phyloP scores from a whole-genome alignment of 257 asterid genomes.

The Solanum ossicruentum region DNA sequence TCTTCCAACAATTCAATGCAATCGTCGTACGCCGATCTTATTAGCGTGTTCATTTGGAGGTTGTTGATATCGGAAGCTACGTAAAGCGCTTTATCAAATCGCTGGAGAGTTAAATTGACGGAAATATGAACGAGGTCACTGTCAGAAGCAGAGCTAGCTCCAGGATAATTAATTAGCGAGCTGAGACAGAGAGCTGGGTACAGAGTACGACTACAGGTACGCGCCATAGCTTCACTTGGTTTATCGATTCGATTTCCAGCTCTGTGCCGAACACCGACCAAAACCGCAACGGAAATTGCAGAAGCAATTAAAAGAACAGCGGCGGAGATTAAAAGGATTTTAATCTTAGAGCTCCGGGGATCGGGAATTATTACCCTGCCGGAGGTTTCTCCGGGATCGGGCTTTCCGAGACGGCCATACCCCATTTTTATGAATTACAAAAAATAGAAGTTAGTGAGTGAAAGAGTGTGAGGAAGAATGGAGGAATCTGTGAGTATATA shows the following conservation, averaged over 20 bases:
- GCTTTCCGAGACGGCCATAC: conserved; percentile 39
- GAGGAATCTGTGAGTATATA: not conserved
- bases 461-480: not conserved
- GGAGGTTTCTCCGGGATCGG: conserved; percentile 24
- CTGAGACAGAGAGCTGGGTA: conserved; percentile 58
- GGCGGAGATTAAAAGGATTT: conserved; percentile 33
- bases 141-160: conserved; percentile 64
- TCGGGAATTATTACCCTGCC: conserved; percentile 3
- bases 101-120: conserved; percentile 69
- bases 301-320: conserved; percentile 39
- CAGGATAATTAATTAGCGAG: conserved; percentile 66
- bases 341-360: conserved; percentile 26
- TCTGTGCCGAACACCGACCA: conserved; percentile 19
- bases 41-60: conserved; percentile 44
- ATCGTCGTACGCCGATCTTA: conserved; percentile 74
- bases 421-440: conserved; percentile 21
- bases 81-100: conserved; percentile 50
- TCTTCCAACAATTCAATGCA: conserved; percentile 80
- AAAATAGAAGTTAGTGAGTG: not conserved
- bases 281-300: conserved; percentile 39
- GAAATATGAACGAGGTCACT: conserved; percentile 83
- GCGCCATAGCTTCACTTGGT: conserved; percentile 61
- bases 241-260: conserved; percentile 18
- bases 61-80: conserved; percentile 44
- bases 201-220: conserved; percentile 50